Evolutionary conservation across 1,139 yeast genomes (phyloP).

Genomic region (Meyerozyma athensensis): DNA sequence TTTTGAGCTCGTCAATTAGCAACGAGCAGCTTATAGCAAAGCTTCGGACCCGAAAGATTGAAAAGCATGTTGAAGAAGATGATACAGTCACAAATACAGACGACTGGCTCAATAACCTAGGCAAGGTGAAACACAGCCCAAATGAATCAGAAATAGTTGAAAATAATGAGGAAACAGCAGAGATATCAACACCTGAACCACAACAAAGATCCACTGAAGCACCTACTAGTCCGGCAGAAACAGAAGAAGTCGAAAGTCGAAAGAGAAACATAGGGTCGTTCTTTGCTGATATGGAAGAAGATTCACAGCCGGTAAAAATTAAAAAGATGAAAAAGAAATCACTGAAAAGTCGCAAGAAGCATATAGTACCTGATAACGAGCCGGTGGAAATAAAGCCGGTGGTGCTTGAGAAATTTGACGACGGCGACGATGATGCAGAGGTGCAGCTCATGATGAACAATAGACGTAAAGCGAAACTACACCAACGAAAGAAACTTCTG

Average conservation of each 20-base stretch:
- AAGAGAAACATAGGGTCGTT: slow-evolving; percentile 10
- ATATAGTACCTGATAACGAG: slow-evolving; percentile 10
- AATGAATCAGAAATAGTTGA: not conserved
- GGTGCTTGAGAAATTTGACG: slow-evolving; percentile 20
- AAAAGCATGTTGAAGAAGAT: not conserved
- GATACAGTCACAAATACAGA: slow-evolving; percentile 26
- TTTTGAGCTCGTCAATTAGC: not conserved
- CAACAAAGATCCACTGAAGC: too few species aligned
- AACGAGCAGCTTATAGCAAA: not conserved
- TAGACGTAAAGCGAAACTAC: slow-evolving; percentile 38
- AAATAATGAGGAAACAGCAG: not conserved
- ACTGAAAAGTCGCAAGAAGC: slow-evolving; percentile 10
- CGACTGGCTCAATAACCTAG: slow-evolving; percentile 34
- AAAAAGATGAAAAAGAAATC: slow-evolving; percentile 18
- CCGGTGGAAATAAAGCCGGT: slow-evolving; percentile 29
- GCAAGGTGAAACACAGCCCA: slow-evolving; percentile 7
- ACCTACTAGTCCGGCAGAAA: too few species aligned
- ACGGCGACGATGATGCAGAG: slow-evolving; percentile 39
- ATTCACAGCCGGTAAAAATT: slow-evolving; percentile 18
- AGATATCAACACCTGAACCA: too few species aligned
- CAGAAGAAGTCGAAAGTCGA: too few species aligned
- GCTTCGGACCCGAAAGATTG: not conserved
- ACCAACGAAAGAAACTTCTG: slow-evolving; percentile 22
- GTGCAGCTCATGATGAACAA: slow-evolving; percentile 37
- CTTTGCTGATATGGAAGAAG: slow-evolving; percentile 15